Percentiles rank a stretch among this genome's conserved stretches.
These are phyloP conservation scores for Blastobotrys mokoenaii DNA, from an alignment of 805 yeast species.

Conservation along the genomic window DNA sequence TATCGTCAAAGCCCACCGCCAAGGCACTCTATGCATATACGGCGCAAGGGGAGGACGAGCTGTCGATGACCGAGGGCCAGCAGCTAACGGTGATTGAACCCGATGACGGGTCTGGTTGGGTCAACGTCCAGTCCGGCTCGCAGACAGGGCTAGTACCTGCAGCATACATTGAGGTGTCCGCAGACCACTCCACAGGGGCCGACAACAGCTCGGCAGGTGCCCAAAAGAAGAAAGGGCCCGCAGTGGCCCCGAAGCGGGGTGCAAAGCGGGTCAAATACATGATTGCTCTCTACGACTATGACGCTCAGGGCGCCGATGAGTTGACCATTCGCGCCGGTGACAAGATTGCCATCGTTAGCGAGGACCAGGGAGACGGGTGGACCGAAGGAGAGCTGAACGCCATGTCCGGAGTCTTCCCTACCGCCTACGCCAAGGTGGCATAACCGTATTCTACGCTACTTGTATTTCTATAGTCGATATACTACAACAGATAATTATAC, in stretches of 20 bases:
- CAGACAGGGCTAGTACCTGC: constrained; percentile 79
- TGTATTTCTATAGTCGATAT: background rate
- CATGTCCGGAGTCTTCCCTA: constrained; percentile 63
- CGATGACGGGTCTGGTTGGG: constrained; percentile 96
- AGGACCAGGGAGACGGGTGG: constrained; percentile 85
- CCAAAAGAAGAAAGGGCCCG: constrained; percentile 54
- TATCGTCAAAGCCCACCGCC: constrained; percentile 19
- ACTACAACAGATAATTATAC: no score
- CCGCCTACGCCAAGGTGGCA: constrained; percentile 46
- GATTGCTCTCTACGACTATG: constrained; percentile 67
- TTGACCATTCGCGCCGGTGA: constrained; percentile 67
- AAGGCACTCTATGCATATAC: constrained; percentile 57
- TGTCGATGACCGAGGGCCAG: constrained; percentile 53
- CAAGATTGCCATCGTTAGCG: constrained; percentile 50
- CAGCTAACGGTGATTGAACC: constrained; percentile 45
- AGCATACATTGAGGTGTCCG: constrained; percentile 45
- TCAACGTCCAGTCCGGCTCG: constrained; percentile 48
- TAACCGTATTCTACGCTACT: background rate
- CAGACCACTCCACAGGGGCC: background rate
- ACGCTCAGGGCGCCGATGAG: constrained; percentile 75
- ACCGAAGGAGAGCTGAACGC: constrained; percentile 80
- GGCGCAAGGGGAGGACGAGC: constrained; percentile 72
- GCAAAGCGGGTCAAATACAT: constrained; percentile 49
- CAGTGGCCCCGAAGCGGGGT: constrained; percentile 72
- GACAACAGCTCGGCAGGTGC: constrained; percentile 17